Percentiles rank a stretch among this genome's conserved stretches.
These are phyloP conservation scores for Xylariales sp. DNA, from an alignment of 2,329 filamentous ascomycete species.

Conservation along the genomic window DNA sequence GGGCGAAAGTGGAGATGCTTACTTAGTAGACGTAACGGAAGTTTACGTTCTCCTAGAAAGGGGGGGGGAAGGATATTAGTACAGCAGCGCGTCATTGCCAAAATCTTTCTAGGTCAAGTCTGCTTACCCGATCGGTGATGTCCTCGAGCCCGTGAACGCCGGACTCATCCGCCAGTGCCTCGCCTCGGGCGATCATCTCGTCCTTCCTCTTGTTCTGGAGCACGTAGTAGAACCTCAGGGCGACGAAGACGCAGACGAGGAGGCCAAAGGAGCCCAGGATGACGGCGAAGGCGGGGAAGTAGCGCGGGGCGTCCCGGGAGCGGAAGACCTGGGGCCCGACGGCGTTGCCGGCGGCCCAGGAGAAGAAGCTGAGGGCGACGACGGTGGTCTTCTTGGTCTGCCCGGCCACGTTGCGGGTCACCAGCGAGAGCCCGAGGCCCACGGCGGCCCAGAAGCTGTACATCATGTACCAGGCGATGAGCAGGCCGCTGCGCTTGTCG, in stretches of 20 bases:
- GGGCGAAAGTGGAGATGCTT: background rate
- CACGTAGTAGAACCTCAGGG: constrained; percentile 41
- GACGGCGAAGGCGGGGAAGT: constrained; percentile 52
- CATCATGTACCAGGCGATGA: constrained; percentile 55
- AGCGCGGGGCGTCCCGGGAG: constrained; percentile 44
- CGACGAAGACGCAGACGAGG: constrained; percentile 40
- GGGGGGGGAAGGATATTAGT: no score
- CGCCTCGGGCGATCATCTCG: constrained; percentile 32
- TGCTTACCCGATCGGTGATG: constrained; percentile 3
- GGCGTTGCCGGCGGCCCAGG: constrained; percentile 53
- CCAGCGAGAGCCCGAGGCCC: constrained; percentile 45
- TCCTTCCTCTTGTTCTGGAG: constrained; percentile 35
- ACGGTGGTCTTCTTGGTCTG: constrained; percentile 55
- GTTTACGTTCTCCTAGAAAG: background rate
- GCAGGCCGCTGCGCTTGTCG: constrained; percentile 45
- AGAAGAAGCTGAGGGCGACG: constrained; percentile 52
- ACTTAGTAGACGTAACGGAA: background rate
- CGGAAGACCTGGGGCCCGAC: constrained; percentile 49
- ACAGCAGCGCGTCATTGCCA: no score
- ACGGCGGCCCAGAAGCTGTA: constrained; percentile 56
- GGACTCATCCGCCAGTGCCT: constrained; percentile 38
- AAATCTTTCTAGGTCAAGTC: no score
- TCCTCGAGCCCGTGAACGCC: constrained; percentile 22
- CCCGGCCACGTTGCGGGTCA: constrained; percentile 52
- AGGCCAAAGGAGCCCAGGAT: constrained; percentile 52